Conservation (phyloP, 2,329 filamentous ascomycete genomes). For the Aureobasidium pullulans region DNA sequence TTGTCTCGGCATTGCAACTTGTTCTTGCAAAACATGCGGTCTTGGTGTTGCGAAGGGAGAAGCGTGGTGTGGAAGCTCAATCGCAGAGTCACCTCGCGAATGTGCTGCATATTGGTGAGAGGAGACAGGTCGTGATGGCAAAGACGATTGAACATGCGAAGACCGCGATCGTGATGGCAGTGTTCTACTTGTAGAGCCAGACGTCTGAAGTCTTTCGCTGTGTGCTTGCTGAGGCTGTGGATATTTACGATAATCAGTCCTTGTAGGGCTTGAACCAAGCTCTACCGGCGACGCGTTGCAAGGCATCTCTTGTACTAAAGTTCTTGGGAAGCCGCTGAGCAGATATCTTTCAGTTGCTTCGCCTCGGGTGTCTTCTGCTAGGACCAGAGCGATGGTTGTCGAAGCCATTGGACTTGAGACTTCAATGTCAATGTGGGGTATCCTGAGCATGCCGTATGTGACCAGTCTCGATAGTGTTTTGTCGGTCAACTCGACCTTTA, state of each 20-base stretch:
- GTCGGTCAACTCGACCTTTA: neutral
- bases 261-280: neutral
- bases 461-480: neutral
- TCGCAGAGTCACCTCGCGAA: neutral
- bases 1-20: neutral
- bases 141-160: neutral
- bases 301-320: neutral
- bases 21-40: neutral
- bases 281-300: too few species aligned
- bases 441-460: neutral
- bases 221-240: neutral
- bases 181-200: neutral
- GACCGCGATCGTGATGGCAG: neutral
- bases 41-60: neutral
- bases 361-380: neutral
- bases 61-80: neutral
- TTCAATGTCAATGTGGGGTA: neutral
- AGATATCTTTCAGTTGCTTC: neutral
- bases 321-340: neutral
- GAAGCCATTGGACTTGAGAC: neutral
- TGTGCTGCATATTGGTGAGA: neutral
- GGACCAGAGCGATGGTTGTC: neutral
- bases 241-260: neutral
- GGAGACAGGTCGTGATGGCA: neutral
- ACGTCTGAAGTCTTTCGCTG: too few species aligned